phyloP scores from a whole-genome alignment of 176 grass and related monocot genomes.

The Avena insularis region DNA sequence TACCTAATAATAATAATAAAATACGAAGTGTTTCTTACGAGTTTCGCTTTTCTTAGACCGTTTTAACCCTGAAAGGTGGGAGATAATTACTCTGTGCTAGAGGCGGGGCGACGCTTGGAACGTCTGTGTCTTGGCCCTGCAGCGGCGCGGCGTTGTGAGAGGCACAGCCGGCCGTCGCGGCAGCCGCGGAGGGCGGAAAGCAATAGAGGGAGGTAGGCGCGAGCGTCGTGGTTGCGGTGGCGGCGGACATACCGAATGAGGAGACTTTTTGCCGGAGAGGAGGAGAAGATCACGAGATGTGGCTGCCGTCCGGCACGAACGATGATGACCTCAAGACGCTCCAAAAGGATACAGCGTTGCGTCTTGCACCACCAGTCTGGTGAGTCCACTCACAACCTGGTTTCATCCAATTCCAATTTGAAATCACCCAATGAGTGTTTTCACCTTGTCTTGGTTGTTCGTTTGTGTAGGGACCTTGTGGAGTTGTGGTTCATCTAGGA shows the following conservation, averaged over 20 bases:
- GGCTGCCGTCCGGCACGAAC: constrained; percentile 47
- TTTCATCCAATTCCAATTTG: neutral
- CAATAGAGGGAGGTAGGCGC: neutral
- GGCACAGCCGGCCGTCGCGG: constrained; percentile 31
- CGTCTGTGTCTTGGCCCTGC: too few species aligned
- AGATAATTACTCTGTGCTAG: too few species aligned
- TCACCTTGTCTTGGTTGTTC: neutral
- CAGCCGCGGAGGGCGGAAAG: neutral
- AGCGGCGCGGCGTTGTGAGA: neutral
- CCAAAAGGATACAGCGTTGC: constrained; percentile 67
- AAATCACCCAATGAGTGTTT: neutral
- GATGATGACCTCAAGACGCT: constrained; percentile 87
- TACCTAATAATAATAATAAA: too few species aligned
- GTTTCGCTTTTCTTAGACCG: too few species aligned
- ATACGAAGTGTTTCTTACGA: too few species aligned
- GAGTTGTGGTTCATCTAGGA: neutral
- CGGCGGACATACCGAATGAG: constrained; percentile 39
- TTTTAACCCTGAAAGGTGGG: too few species aligned
- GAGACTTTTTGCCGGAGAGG: too few species aligned
- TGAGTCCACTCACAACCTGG: constrained; percentile 18
- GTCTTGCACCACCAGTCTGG: constrained; percentile 75
- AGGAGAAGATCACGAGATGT: neutral
- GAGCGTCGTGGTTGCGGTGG: constrained; percentile 18
- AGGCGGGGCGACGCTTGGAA: too few species aligned
- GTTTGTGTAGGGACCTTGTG: neutral